Evolutionary conservation across 192 early-diverging fungal genomes (phyloP).

Genomic region (Entophlyctis luteolus): DNA sequence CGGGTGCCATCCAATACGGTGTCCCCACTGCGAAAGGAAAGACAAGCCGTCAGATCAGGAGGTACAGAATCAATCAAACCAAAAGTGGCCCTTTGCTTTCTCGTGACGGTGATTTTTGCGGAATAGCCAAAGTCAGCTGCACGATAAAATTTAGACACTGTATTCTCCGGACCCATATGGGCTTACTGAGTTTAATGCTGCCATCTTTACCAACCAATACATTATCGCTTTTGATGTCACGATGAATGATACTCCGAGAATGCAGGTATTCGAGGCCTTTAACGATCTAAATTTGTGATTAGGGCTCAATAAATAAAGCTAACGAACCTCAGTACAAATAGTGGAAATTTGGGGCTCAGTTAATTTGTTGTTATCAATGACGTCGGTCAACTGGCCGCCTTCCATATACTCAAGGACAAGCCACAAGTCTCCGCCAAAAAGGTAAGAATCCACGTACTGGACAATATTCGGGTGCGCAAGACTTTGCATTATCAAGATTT

Average conservation of each 20-base stretch:
- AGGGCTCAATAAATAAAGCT: background rate
- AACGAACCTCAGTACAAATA: slow-evolving; percentile 24
- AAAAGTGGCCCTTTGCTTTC: slow-evolving; percentile 70
- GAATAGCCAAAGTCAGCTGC: slow-evolving; percentile 82
- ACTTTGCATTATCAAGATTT: slow-evolving; percentile 91
- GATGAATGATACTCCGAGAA: slow-evolving; percentile 76
- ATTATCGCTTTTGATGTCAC: slow-evolving; percentile 89
- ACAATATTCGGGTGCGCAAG: slow-evolving; percentile 85
- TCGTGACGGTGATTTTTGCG: slow-evolving; percentile 55
- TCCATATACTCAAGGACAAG: slow-evolving; percentile 96
- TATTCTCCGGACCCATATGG: slow-evolving; percentile 33
- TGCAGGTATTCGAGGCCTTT: slow-evolving; percentile 80
- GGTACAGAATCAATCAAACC: background rate
- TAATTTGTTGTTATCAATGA: slow-evolving; percentile 73
- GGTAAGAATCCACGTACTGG: slow-evolving; percentile 81
- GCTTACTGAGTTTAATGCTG: slow-evolving; percentile 27
- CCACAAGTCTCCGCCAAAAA: slow-evolving; percentile 79
- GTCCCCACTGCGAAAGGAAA: slow-evolving; percentile 55
- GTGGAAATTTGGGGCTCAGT: slow-evolving; percentile 41
- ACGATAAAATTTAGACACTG: background rate
- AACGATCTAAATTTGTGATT: slow-evolving; percentile 50
- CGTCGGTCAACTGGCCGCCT: slow-evolving; percentile 85
- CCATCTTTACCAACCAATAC: slow-evolving; percentile 35
- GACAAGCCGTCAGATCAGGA: slow-evolving; percentile 34
- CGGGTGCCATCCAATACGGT: slow-evolving; percentile 98